A percentile compares a stretch with the other conserved stretches of the same genome.
Evolutionary conservation across 1,284 basidiomycete species (phyloP).

Genomic region (Laetiporus sulphureus): DNA sequence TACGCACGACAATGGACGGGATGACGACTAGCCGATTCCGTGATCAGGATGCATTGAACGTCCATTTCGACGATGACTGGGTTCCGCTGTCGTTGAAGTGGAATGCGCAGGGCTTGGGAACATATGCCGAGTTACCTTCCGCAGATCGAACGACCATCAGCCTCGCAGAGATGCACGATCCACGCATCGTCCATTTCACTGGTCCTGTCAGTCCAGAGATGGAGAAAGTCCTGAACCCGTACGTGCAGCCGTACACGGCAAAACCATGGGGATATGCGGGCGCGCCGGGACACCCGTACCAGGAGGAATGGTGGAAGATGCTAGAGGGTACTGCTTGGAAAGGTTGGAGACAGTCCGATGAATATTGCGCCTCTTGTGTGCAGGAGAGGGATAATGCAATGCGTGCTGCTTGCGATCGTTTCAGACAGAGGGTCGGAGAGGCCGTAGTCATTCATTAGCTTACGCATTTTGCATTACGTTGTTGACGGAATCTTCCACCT

Average conservation of each 20-base stretch:
- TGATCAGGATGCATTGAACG: slow-evolving; percentile 49
- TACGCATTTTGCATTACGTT: too few relatives aligned
- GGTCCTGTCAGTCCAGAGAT: slow-evolving; percentile 44
- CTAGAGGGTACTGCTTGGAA: slow-evolving; percentile 39
- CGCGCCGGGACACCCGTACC: slow-evolving; percentile 44
- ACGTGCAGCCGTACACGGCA: slow-evolving; percentile 43
- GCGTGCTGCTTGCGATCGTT: slow-evolving; percentile 4
- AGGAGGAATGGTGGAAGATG: slow-evolving; percentile 40
- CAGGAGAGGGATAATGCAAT: slow-evolving; percentile 15
- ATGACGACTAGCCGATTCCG: slow-evolving; percentile 28
- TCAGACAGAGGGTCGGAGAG: slow-evolving; percentile 7
- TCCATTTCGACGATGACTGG: slow-evolving; percentile 39
- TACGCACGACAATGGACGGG: slow-evolving; percentile 21
- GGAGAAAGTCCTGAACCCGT: slow-evolving; percentile 41
- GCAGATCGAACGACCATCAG: slow-evolving; percentile 29
- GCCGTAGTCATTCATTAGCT: too few relatives aligned
- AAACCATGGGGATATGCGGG: slow-evolving; percentile 57
- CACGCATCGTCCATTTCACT: slow-evolving; percentile 50
- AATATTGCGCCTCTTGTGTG: slow-evolving; percentile 17
- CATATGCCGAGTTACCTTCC: slow-evolving; percentile 36
- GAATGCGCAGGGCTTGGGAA: slow-evolving; percentile 54
- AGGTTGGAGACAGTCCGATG: slow-evolving; percentile 26
- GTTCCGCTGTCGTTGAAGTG: slow-evolving; percentile 33
- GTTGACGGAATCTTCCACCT: too few relatives aligned
- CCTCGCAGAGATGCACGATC: slow-evolving; percentile 32